A percentile compares a stretch with the other conserved stretches of the same genome.
Evolutionary conservation across 2,329 filamentous ascomycete genomes (phyloP).

Genomic region (Leptosphaerulina australis): DNA sequence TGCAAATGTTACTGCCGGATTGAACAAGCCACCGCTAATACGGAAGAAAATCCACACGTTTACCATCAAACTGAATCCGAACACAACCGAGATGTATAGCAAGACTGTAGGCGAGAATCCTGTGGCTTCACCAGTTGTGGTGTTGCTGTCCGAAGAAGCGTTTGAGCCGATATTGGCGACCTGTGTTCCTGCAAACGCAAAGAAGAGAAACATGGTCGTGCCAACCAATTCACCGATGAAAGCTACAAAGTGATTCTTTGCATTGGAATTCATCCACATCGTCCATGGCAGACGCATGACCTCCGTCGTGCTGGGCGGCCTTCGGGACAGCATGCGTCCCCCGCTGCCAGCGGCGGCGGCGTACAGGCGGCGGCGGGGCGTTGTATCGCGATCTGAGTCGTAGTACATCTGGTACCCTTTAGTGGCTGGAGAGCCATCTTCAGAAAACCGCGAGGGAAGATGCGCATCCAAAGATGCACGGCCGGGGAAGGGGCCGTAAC

Average conservation of each 20-base stretch:
- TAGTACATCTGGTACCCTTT: slow-evolving; percentile 34
- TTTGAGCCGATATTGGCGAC: slow-evolving; percentile 56
- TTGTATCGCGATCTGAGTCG: slow-evolving; percentile 31
- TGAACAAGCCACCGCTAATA: slow-evolving; percentile 43
- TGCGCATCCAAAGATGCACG: slow-evolving; percentile 26
- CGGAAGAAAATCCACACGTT: slow-evolving; percentile 51
- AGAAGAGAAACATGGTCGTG: slow-evolving; percentile 55
- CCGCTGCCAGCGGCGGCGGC: slow-evolving; percentile 17
- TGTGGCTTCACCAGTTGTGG: slow-evolving; percentile 46
- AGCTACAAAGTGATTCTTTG: slow-evolving; percentile 52
- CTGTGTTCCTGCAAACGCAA: slow-evolving; percentile 53
- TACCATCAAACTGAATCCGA: slow-evolving; percentile 48
- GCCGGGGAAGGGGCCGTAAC: slow-evolving; percentile 24
- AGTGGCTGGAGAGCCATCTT: slow-evolving; percentile 28
- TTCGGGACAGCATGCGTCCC: slow-evolving; percentile 26
- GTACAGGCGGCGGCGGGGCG: slow-evolving; percentile 16
- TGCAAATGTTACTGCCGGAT: slow-evolving; percentile 43
- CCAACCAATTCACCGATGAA: slow-evolving; percentile 56
- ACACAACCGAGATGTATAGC: slow-evolving; percentile 47
- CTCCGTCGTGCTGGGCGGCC: slow-evolving; percentile 45
- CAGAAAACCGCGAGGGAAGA: slow-evolving; percentile 12
- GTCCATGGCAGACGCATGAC: slow-evolving; percentile 43
- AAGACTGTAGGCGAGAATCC: slow-evolving; percentile 27
- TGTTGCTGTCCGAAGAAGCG: slow-evolving; percentile 45
- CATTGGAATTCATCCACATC: slow-evolving; percentile 46